These are phyloP conservation scores for Nakaseomyces bracarensis DNA, from an alignment of 1,139 yeast genomes.

Conservation along the genomic window DNA sequence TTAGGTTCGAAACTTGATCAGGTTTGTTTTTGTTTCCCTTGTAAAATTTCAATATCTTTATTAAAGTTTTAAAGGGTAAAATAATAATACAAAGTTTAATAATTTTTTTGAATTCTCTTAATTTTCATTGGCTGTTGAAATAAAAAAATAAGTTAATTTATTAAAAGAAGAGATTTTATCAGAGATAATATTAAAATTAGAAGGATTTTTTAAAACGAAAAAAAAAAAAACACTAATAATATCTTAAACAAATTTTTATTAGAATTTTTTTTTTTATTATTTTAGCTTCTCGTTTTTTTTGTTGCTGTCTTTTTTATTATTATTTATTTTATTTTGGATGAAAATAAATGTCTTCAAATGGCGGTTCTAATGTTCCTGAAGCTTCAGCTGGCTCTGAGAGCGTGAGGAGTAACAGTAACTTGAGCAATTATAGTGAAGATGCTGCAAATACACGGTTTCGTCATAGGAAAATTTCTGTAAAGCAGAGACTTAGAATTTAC, in stretches of 20 bases:
- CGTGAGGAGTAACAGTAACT: constrained; percentile 5
- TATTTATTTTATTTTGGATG: constrained; percentile 1
- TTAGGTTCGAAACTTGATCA: neutral
- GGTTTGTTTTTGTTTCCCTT: neutral
- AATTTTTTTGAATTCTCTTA: neutral
- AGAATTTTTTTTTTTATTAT: too few relatives aligned
- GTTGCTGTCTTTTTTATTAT: neutral
- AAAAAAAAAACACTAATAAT: too few relatives aligned
- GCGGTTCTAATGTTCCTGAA: constrained; percentile 2
- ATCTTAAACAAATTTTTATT: too few relatives aligned
- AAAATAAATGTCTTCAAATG: constrained; percentile 8
- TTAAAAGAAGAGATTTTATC: too few relatives aligned
- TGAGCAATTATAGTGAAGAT: constrained; percentile 7
- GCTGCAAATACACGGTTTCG: constrained; percentile 51
- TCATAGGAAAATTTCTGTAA: constrained; percentile 84
- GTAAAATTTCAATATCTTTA: too few relatives aligned
- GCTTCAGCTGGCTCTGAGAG: constrained; percentile 7
- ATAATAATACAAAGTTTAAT: too few relatives aligned
- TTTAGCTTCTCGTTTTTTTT: neutral
- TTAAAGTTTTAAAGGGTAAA: too few relatives aligned
- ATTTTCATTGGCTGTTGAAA: constrained; percentile 1
- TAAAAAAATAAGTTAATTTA: too few relatives aligned
- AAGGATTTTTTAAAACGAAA: too few relatives aligned
- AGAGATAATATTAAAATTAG: too few relatives aligned
- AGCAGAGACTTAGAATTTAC: constrained; percentile 76